phyloP scores from a whole-genome alignment of 345 rosid genomes.

The Dipteronia sinensis region DNA sequence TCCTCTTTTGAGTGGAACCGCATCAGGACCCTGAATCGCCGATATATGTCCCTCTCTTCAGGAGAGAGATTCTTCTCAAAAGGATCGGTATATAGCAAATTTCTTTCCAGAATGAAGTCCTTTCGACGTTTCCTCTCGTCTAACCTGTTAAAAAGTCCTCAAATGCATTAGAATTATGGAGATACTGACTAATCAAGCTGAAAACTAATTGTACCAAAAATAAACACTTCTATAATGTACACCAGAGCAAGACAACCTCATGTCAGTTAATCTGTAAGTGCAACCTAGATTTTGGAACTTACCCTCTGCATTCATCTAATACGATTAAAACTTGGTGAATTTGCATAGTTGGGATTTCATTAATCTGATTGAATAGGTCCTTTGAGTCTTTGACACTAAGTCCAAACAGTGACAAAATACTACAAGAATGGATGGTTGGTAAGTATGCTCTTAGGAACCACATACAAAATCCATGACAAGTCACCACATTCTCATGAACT shows the following conservation, averaged over 20 bases:
- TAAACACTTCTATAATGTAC: background rate
- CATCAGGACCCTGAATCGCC: slow-evolving; percentile 72
- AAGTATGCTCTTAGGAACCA: background rate
- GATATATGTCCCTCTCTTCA: slow-evolving; percentile 70
- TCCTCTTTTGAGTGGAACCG: slow-evolving; percentile 88
- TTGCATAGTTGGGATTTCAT: too few relatives aligned
- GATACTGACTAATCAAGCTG: background rate
- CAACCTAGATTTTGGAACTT: background rate
- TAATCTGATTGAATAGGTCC: too few relatives aligned
- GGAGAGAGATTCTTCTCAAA: slow-evolving; percentile 69
- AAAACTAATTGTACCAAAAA: background rate
- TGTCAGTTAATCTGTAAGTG: background rate
- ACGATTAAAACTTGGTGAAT: too few relatives aligned
- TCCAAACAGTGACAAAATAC: too few relatives aligned
- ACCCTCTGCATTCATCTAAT: background rate
- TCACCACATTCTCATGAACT: background rate
- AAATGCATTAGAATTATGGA: background rate
- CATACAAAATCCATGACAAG: background rate
- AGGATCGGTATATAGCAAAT: slow-evolving; percentile 69
- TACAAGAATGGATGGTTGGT: too few relatives aligned
- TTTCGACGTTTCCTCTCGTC: slow-evolving; percentile 98
- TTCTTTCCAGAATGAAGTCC: slow-evolving; percentile 84
- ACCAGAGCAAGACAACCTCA: background rate
- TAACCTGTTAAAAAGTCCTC: slow-evolving; percentile 57
- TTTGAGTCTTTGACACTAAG: too few relatives aligned